These are phyloP conservation scores for Pichia sp. DNA, from an alignment of 1,139 yeast species.

Conservation along the genomic window DNA sequence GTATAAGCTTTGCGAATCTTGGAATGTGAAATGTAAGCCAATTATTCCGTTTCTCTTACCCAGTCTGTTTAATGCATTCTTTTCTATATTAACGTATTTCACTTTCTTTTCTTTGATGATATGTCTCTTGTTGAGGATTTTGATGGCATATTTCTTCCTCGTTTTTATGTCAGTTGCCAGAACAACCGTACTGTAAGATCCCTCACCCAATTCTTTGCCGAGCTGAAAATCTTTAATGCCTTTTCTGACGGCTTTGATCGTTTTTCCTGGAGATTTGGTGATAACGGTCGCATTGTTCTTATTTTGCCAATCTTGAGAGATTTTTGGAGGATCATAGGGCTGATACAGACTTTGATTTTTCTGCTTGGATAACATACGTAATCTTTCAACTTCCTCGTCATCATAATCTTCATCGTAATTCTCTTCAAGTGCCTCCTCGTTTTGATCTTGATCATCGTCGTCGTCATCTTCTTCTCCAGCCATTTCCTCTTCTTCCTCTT, in stretches of 20 bases:
- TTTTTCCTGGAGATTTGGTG: background rate
- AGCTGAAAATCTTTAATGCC: conserved; percentile 68
- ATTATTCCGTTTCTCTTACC: conserved; percentile 68
- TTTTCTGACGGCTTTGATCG: conserved; percentile 42
- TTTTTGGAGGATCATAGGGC: background rate
- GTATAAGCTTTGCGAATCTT: conserved; percentile 67
- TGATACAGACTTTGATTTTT: conserved; percentile 12
- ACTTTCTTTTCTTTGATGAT: conserved; percentile 76
- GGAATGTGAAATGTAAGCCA: conserved; percentile 72
- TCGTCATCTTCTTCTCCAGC: conserved; percentile 10
- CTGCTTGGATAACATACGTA: conserved; percentile 10
- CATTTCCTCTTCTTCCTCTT: background rate
- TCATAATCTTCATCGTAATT: conserved; percentile 14
- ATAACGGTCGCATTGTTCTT: conserved; percentile 14
- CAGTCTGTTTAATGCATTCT: conserved; percentile 66
- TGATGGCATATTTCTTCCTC: conserved; percentile 63
- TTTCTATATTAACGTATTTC: conserved; percentile 75
- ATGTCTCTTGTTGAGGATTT: conserved; percentile 68
- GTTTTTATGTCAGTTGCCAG: conserved; percentile 61
- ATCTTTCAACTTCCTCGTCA: conserved; percentile 16
- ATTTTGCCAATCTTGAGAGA: background rate
- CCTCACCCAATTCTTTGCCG: conserved; percentile 73
- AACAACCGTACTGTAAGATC: conserved; percentile 74
- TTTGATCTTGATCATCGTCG: conserved; percentile 12
- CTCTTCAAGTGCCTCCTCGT: conserved; percentile 5